Evolutionary conservation across 164 flowering plant genomes (phyloP).

Genomic region (Vitis amurensis): DNA sequence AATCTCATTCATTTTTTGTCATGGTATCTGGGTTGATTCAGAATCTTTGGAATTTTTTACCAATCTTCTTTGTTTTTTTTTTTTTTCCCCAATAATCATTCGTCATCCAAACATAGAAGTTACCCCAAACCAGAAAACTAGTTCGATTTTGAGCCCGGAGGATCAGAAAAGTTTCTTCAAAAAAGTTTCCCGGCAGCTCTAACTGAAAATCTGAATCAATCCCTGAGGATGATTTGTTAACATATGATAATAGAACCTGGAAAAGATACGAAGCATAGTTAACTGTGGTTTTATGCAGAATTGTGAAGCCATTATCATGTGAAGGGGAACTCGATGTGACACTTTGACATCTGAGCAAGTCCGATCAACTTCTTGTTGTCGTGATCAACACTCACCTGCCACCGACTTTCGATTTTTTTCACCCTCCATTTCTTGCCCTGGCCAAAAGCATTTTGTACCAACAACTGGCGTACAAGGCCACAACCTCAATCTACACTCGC

Average conservation of each 20-base stretch:
- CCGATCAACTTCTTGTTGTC: slow-evolving; percentile 27
- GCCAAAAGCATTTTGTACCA: slow-evolving; percentile 33
- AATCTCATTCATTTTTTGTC: too few relatives aligned
- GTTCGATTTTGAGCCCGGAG: slow-evolving; percentile 25
- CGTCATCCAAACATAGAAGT: not conserved
- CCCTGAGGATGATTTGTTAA: too few relatives aligned
- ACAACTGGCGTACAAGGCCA: too few relatives aligned
- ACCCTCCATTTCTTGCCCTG: slow-evolving; percentile 31
- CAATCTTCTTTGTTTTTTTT: too few relatives aligned
- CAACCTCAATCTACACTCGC: too few relatives aligned
- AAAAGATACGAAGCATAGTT: too few relatives aligned
- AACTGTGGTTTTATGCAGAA: not conserved
- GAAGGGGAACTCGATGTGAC: slow-evolving; percentile 30
- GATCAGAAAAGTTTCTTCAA: slow-evolving; percentile 19
- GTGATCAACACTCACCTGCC: slow-evolving; percentile 22
- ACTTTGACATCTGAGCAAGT: slow-evolving; percentile 21
- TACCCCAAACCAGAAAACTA: slow-evolving; percentile 6
- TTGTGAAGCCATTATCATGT: slow-evolving; percentile 16
- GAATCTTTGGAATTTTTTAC: too few relatives aligned
- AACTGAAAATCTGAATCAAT: too few relatives aligned
- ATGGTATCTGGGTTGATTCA: too few relatives aligned
- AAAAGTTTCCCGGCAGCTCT: not conserved
- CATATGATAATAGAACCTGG: too few relatives aligned
- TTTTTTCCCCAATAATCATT: too few relatives aligned
- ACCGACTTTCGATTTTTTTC: slow-evolving; percentile 17